Base-by-base conservation (phyloP, 1,139 yeast genomes). In the Suhomyces panamericanus region DNA sequence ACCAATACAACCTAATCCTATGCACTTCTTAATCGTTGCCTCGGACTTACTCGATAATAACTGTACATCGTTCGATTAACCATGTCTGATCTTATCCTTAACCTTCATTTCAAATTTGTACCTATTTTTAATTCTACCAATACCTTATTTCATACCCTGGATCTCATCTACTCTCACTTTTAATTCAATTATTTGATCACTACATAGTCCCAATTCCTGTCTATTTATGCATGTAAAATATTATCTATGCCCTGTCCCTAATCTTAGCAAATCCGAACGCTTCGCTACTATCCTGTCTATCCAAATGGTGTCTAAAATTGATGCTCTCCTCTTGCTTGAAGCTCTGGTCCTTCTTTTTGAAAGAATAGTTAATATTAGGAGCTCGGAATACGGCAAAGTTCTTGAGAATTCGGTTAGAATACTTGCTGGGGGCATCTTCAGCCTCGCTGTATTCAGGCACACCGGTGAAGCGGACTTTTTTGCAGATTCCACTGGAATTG, bases 381-480 rank as follows among this genome's bases (percentile, higher is more conserved):
- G 54, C 53, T 46, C 65, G 64, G 51, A 72, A 70, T 14, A 66
- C 65, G 0, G 77, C 76, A 58, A 74, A 74, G 48, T 73, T 74
- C 64, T 73, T 69, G 43, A 79, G 59, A 35, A 78, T 77, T 39
- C 70, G 68, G 49, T 69, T 69, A 32, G 79, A 63, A 49, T 74
- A 76, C 40, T 67, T 69, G 3, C 80, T 65, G 1, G 83, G 84
- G 0, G 78, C 80, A 61, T 80, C 85, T 55, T 80, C 85, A 9
- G 73, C 79, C 34, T 71, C 80, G 1, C 73, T 58, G 50, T 77
- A 80, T 41, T 69, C 77, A 0, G 78, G 71, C 3, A 80, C 83
- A 1, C 83, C 83, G 4, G 63, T 63, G 50, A 80, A 80, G 32
- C 84, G 59, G 6, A 80, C 83, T 49, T 64, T 74, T 50, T 77